phyloP scores from a whole-genome alignment of 1,284 basidiomycete species.

The Entoloma clypeatum region DNA sequence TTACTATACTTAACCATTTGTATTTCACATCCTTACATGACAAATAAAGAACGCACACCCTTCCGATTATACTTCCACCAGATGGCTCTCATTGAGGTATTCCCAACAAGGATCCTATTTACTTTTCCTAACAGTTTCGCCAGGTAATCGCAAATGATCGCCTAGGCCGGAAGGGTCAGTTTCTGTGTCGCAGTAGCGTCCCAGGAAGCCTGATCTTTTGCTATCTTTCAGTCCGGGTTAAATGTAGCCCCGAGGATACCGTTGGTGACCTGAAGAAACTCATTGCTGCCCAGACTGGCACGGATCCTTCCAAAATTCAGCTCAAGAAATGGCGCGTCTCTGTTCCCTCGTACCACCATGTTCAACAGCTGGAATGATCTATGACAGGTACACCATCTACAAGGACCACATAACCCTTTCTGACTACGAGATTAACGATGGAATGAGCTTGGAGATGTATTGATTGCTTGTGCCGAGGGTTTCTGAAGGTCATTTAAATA shows the following conservation, averaged over 20 bases:
- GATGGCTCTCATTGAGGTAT: slow-evolving; percentile 61
- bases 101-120: slow-evolving; percentile 10
- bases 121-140: neutral
- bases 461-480: slow-evolving; percentile 33
- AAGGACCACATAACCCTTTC: slow-evolving; percentile 92
- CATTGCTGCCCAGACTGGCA: slow-evolving; percentile 95
- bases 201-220: no score
- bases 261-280: slow-evolving; percentile 96
- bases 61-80: slow-evolving; percentile 1
- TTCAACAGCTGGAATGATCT: slow-evolving; percentile 3
- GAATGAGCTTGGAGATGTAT: slow-evolving; percentile 94
- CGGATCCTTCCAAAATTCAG: slow-evolving; percentile 80
- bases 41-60: slow-evolving; percentile 8
- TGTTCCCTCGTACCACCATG: slow-evolving; percentile 5
- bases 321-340: slow-evolving; percentile 90
- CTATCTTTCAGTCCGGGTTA: slow-evolving; percentile 73
- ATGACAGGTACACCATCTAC: slow-evolving; percentile 80
- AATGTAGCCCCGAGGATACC: slow-evolving; percentile 92
- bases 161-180: slow-evolving; percentile 87
- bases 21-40: no score
- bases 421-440: slow-evolving; percentile 95
- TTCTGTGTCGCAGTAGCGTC: neutral
- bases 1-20: no score
- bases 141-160: slow-evolving; percentile 97
- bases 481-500: neutral